Conservation (phyloP, 1,284 basidiomycete species). For the Ceratobasidium sp. region DNA sequence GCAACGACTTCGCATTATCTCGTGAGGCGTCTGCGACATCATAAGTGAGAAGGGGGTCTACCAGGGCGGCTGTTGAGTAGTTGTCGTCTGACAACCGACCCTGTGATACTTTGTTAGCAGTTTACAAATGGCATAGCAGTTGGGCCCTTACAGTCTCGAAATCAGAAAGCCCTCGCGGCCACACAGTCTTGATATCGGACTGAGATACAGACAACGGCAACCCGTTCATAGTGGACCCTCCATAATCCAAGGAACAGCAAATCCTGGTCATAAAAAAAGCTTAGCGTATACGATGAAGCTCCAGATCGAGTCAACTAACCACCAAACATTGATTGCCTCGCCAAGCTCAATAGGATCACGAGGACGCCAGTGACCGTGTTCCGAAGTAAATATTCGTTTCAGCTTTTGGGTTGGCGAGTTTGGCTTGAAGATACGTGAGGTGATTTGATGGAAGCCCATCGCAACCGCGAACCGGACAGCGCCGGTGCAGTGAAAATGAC, state of each 20-base stretch:
- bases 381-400: not conserved
- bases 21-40: slow-evolving; percentile 18
- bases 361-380: slow-evolving; percentile 4
- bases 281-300: not conserved
- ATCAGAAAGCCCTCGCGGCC: slow-evolving; percentile 28
- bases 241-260: slow-evolving; percentile 8
- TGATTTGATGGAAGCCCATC: not conserved
- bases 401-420: too few species aligned
- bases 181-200: slow-evolving; percentile 28
- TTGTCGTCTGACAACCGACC: slow-evolving; percentile 12
- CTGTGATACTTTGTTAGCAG: slow-evolving; percentile 1
- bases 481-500: slow-evolving; percentile 76
- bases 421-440: slow-evolving; percentile 25
- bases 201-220: not conserved
- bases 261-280: not conserved
- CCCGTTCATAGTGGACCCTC: slow-evolving; percentile 23
- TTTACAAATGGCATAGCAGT: not conserved
- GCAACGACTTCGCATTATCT: slow-evolving; percentile 6
- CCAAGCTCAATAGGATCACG: slow-evolving; percentile 16
- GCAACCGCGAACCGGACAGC: slow-evolving; percentile 52
- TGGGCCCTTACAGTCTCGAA: slow-evolving; percentile 2
- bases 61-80: slow-evolving; percentile 11
- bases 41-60: slow-evolving; percentile 5
- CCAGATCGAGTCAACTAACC: not conserved
- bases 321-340: slow-evolving; percentile 38